These are phyloP conservation scores for Gentiana dahurica DNA, from an alignment of 257 asterid species.

Conservation along the genomic window DNA sequence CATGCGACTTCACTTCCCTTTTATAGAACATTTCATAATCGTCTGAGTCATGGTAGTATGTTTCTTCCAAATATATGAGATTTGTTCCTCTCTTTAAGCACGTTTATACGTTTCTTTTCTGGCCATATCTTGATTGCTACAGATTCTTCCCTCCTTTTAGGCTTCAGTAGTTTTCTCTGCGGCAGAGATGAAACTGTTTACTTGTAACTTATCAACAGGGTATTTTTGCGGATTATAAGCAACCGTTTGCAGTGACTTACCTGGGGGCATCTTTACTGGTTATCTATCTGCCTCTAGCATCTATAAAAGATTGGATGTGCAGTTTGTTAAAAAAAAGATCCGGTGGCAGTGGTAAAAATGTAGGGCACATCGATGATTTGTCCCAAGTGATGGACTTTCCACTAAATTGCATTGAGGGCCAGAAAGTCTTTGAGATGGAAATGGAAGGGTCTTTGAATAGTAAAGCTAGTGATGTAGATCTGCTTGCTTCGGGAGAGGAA, in stretches of 20 bases:
- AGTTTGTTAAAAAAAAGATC: slow-evolving; percentile 40
- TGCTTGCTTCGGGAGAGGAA: slow-evolving; percentile 52
- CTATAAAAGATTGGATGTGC: slow-evolving; percentile 60
- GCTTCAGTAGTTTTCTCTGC: neutral
- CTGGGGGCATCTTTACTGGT: slow-evolving; percentile 97
- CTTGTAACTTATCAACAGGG: slow-evolving; percentile 39
- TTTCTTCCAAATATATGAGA: neutral
- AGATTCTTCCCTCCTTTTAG: neutral
- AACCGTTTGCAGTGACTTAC: slow-evolving; percentile 97
- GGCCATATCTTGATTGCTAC: neutral
- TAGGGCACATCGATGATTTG: slow-evolving; percentile 19
- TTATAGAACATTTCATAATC: neutral
- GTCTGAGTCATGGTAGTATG: neutral
- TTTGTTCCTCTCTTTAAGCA: neutral
- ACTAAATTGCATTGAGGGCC: slow-evolving; percentile 49
- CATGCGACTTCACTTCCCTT: neutral
- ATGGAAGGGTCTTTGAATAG: slow-evolving; percentile 44
- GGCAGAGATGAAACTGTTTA: neutral
- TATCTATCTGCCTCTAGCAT: slow-evolving; percentile 86
- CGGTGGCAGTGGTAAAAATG: slow-evolving; percentile 23
- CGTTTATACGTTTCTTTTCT: neutral
- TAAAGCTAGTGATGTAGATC: slow-evolving; percentile 52
- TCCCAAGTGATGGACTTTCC: slow-evolving; percentile 37
- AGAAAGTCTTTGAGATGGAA: slow-evolving; percentile 61
- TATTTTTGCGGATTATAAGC: slow-evolving; percentile 84